These are phyloP conservation scores for Talaromyces rugulosus DNA, from an alignment of 2,329 filamentous ascomycete species.

Conservation along the genomic window DNA sequence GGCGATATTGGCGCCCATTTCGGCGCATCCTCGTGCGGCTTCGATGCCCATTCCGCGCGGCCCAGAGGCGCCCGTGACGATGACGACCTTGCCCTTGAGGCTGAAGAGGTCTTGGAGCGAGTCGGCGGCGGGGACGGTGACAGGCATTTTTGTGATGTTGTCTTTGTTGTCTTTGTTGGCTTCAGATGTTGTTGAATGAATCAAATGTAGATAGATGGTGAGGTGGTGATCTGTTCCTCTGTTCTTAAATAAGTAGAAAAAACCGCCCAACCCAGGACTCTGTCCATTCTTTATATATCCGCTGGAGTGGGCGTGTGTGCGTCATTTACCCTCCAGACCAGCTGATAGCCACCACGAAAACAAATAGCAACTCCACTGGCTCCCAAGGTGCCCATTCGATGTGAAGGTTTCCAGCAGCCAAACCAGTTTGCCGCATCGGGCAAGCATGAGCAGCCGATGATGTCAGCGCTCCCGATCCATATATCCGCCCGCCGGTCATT, in stretches of 20 bases:
- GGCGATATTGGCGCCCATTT: conserved; percentile 61
- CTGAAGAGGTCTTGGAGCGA: conserved; percentile 41
- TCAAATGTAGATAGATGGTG: no score
- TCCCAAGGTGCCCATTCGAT: background rate
- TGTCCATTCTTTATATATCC: background rate
- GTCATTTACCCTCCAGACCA: background rate
- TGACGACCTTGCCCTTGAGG: conserved; percentile 45
- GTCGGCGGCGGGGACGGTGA: conserved; percentile 31
- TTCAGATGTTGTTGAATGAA: no score
- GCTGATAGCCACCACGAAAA: background rate
- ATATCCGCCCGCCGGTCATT: background rate
- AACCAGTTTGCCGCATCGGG: background rate
- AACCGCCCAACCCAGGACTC: background rate
- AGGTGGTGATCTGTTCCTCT: no score
- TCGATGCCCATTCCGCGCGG: conserved; percentile 66
- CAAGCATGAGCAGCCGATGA: background rate
- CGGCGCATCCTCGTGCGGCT: conserved; percentile 61
- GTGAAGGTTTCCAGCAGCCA: background rate
- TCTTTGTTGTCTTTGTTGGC: background rate
- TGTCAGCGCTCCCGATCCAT: background rate
- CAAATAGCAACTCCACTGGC: background rate
- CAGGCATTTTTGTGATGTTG: conserved; percentile 28
- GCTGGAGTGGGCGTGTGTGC: background rate
- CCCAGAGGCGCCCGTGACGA: conserved; percentile 50
- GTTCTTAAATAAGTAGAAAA: no score